Evolutionary conservation across 768 basidiomycete genomes (phyloP), one percentile per base, ranked within the genome.

Genomic region (Gautieria morchelliformis): DNA sequence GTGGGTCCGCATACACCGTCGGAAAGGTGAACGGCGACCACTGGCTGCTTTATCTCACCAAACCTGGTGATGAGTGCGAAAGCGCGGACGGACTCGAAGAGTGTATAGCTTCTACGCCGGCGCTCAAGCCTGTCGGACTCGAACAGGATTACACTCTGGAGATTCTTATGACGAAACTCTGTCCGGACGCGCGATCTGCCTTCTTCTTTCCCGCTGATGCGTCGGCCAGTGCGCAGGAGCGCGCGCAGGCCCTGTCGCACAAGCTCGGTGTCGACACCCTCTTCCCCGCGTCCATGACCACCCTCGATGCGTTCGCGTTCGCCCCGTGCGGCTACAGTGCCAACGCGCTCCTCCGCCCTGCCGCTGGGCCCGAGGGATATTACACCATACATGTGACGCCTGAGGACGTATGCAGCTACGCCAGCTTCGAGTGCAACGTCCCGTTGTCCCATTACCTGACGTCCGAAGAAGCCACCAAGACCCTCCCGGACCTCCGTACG

Each of bases 321-420:
- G 75, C 83, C 17, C 96, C 96, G 1, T 99, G 96, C 67, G 96
- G 96, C 24, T 99, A 96, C 68, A 93, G 89, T 3, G 87, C 90
- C 60, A 99, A 99, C 68, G 93, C 92, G 10, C 82, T 98, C 11
- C 75, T 83, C 64, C 83, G 76, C 67, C 56, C 20, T 42, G 33
- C 5, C 41, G 52, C 55, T 4, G 66, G 65, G 17, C 82, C 83
- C 15, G 96, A 97, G 70, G 92, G 95, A 40, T 99, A 99, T 71
- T 97, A 91, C 69, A 97, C 93, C 7, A 95, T 99, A 56, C 96
- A 99, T 68, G 95, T 98, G 59, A 99, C 96, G 0, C 96, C 96
- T 27, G 96, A 98, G 70, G 85, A 89, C 64, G 95, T 90, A 56
- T 98, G 93, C 89, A 96, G 93, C 47, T 99, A 96, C 70, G 96